phyloP scores from a whole-genome alignment of 441 rosid genomes.

The Daphne laureola region DNA sequence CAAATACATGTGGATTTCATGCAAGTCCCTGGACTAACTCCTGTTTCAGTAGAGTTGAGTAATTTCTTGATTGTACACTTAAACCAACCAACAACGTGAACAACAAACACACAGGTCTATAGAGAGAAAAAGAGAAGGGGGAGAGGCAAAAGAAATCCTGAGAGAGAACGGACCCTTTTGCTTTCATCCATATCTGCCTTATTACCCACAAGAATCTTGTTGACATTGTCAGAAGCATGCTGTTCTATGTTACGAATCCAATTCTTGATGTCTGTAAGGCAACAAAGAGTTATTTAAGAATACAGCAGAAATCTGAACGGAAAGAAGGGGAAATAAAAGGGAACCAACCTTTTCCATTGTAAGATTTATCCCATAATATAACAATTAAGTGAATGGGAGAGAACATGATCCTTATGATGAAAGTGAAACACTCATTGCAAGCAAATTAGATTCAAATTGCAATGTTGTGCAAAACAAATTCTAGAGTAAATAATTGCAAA shows the following conservation, averaged over 20 bases:
- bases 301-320: constrained; percentile 5
- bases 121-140: not conserved
- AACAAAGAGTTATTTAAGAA: not conserved
- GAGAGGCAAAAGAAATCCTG: constrained; percentile 1
- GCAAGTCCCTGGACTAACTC: no score
- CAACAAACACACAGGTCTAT: not conserved
- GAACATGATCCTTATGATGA: no score
- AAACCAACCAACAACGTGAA: not conserved
- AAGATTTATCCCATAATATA: no score
- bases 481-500: constrained; percentile 11
- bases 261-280: constrained; percentile 57
- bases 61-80: no score
- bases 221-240: constrained; percentile 82
- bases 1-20: no score
- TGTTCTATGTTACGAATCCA: constrained; percentile 91
- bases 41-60: no score
- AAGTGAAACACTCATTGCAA: no score
- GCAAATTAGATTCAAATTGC: constrained; percentile 2
- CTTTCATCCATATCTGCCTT: constrained; percentile 95
- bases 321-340: not conserved
- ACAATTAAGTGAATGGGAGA: no score
- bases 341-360: not conserved
- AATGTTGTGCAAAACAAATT: not conserved
- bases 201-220: constrained; percentile 84
- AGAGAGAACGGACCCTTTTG: constrained; percentile 52